Evolutionary conservation across 805 yeast species (phyloP), one percentile per base, ranked within the genome.

Genomic region (Yarrowia sp.): DNA sequence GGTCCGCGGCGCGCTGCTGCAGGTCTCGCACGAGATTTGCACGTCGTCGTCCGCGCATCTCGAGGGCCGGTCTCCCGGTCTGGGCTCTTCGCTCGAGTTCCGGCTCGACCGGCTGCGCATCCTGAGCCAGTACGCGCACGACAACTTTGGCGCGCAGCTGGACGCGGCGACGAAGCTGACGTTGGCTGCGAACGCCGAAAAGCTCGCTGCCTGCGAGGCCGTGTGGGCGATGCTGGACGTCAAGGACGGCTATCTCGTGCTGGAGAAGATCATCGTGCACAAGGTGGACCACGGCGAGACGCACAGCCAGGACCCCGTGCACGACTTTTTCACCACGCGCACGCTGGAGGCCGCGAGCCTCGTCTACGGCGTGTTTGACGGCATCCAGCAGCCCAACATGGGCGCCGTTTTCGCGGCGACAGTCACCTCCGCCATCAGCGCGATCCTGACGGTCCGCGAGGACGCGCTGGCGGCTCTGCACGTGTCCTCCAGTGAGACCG

Each of bases 11-110:
- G 85, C 92, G n/a, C 71, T 87, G 3, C 64, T 71, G 1, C 68
- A 73, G 6, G 80, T 88, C 3, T 74, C 82, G 1, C 68, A 76
- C 13, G 92, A 87, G 64, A 79, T 92, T 9, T 68, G 87, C 29
- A 69, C 73, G 18, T 83, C 90, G 4, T 74, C 75, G 0, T 84
- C 89, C 0, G 73, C 76, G 6, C 86, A 84, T 66, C 74, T 86
- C 18, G 85, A 90, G 3, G 77, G 81, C 3, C 72, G 79, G 41
- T 72, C 80, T 10, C 79, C 84, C 0, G 78, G 85, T 1, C 67
- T 84, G 10, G 76, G 74, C 8, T 81, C 79, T 16, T 85, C 83
- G 63, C 74, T 89, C 35, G 72, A 71, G 4, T 72, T 80, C 60
- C 81, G 96, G 59, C 72, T 77, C 8, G 63, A 62, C 12, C 70